Evolutionary conservation across 495 filamentous ascomycete genomes (phyloP).

Genomic region (Trichoderma erinaceum): DNA sequence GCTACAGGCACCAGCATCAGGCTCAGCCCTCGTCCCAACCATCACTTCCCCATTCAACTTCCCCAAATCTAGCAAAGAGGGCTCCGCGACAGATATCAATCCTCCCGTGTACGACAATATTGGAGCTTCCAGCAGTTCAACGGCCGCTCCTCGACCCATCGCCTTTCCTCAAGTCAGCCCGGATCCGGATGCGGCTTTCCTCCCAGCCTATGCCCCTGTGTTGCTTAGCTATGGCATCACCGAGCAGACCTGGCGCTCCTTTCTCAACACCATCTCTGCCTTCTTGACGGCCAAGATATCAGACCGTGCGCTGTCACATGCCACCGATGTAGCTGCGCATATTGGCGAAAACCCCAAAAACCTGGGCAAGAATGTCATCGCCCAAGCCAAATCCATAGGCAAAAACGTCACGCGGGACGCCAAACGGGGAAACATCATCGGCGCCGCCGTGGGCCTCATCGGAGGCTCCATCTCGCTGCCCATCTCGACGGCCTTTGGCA

Average conservation of each 20-base stretch:
- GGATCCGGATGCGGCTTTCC: constrained; percentile 23
- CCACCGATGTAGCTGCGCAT: constrained; percentile 24
- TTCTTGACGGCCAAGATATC: constrained; percentile 31
- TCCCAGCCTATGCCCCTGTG: constrained; percentile 22
- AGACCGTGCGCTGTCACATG: constrained; percentile 28
- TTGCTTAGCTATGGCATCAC: constrained; percentile 27
- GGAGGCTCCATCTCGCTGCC: constrained; percentile 25
- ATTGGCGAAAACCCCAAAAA: constrained; percentile 24
- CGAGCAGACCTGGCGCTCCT: constrained; percentile 23
- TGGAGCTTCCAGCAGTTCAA: constrained; percentile 12
- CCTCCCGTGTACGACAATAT: constrained; percentile 14
- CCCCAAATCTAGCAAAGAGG: constrained; percentile 21
- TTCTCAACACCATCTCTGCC: constrained; percentile 28
- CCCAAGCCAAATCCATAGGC: constrained; percentile 23
- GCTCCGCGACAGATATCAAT: not conserved
- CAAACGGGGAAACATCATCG: constrained; percentile 23
- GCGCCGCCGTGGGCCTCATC: constrained; percentile 23
- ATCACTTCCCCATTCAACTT: constrained; percentile 27
- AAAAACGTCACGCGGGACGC: constrained; percentile 22
- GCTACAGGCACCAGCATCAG: not conserved
- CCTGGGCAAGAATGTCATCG: constrained; percentile 25
- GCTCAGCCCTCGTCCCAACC: constrained; percentile 18
- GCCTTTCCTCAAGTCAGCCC: constrained; percentile 28
- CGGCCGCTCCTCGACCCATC: constrained; percentile 18
- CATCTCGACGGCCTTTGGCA: constrained; percentile 21